phyloP scores from a whole-genome alignment of 306 rosid genomes.

The Dalbergia cochinchinensis region DNA sequence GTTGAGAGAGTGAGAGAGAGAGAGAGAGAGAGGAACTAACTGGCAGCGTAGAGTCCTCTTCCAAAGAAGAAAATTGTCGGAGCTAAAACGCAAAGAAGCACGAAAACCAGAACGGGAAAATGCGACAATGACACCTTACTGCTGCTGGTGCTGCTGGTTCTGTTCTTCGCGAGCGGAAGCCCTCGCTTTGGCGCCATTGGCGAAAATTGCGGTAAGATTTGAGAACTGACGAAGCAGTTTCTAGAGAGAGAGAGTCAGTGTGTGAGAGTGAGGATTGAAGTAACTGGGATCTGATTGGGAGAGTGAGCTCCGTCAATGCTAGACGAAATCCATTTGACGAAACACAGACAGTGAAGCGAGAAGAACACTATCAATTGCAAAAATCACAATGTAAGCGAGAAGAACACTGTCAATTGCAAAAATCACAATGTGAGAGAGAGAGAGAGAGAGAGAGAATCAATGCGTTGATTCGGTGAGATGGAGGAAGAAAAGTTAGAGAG shows the following conservation, averaged over 20 bases:
- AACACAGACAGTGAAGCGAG: background rate
- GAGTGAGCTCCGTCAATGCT: constrained; percentile 30
- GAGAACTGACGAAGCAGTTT: constrained; percentile 2
- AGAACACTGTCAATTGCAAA: too few relatives aligned
- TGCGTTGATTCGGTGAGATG: constrained; percentile 41
- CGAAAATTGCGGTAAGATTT: background rate
- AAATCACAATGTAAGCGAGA: too few relatives aligned
- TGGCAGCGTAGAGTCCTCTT: constrained; percentile 60
- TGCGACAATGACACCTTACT: constrained; percentile 40
- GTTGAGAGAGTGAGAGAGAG: background rate
- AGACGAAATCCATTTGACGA: constrained; percentile 45
- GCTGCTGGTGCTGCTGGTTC: constrained; percentile 50
- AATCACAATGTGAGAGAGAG: too few relatives aligned
- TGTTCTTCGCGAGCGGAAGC: constrained; percentile 45
- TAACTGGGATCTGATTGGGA: constrained; percentile 1
- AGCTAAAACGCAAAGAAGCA: constrained; percentile 63
- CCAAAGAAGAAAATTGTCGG: constrained; percentile 74
- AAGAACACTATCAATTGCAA: background rate
- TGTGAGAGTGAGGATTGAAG: constrained; percentile 27
- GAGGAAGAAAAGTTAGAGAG: background rate
- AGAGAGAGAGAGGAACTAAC: constrained; percentile 46
- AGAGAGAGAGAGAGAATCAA: constrained; percentile 30
- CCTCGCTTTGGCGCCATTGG: constrained; percentile 78
- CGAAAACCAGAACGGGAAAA: constrained; percentile 56
- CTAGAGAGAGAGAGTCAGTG: background rate